Evolutionary conservation across 331 rosid species (phyloP), one percentile per base, ranked within the genome.

Genomic region (Saraca asoca): DNA sequence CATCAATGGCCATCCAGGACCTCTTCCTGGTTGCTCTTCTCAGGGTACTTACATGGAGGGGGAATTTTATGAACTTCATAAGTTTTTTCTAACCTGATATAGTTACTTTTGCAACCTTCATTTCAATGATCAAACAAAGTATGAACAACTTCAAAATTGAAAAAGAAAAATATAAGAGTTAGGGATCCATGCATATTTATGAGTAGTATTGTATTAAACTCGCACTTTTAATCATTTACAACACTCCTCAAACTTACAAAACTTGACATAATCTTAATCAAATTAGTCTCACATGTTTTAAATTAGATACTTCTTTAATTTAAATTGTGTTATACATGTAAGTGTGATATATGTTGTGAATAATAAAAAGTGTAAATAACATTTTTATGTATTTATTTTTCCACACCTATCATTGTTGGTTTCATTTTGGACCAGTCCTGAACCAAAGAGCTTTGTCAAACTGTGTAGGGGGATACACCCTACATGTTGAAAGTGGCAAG

Each of bases 1-100:
- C 67, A 80, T 85, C 64, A 88, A 84, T 48, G 91, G 95, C 38
- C 80, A 65, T 67, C 62, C 88, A 2, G 89, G 97, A 62, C 85
- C 83, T 1, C 41, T 75, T 77, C 81, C 77, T 2, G 79, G 82
- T 72, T 91, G 95, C 72, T 69, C 59, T 73, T 82, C 95, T 69
- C 78, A 73, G 24, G 89, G 93, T 90, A 78, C 71, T 58, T n/a
- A 73, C 31, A 55, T 53, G 19, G 17, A 5, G 16, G 8, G 15
- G 14, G 20, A 34, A 7, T 29, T 60, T n/a, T 39, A 39, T 39
- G 7, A 46, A 51, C 17, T 37, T 31, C 39, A 42, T 15, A 31
- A 8, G 3, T 31, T 0, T 61, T 51, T 16, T 15, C 20, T 44
- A 31, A 29, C 18, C 41, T 4, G 41, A 9, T 18, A 33, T 12